Conservation (phyloP, 345 rosid genomes). For the Sonneratia caseolaris region DNA sequence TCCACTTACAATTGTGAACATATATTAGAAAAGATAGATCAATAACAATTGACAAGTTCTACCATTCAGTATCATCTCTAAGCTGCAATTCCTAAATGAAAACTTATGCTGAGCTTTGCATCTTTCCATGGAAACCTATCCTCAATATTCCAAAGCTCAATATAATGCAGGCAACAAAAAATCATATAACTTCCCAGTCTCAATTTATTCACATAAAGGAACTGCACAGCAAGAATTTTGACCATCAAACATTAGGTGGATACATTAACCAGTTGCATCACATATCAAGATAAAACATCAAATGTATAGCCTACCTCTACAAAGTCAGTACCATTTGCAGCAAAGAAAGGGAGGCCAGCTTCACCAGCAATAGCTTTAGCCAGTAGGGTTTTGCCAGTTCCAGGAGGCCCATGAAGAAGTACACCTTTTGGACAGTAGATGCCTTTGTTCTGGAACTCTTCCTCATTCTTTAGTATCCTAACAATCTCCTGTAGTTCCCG, state of each 20-base stretch:
- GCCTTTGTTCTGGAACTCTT: constrained; percentile 84
- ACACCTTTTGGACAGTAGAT: constrained; percentile 98
- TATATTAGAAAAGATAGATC: not conserved
- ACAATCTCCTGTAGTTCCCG: constrained; percentile 89
- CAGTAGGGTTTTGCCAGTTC: constrained; percentile 90
- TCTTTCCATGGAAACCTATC: not conserved
- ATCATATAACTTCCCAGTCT: too few species aligned
- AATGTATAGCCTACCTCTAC: constrained; percentile 54
- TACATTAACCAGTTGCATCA: not conserved
- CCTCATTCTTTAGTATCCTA: constrained; percentile 75
- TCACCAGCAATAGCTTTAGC: constrained; percentile 99
- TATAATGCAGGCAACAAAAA: too few species aligned
- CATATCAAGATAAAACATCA: not conserved
- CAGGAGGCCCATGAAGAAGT: constrained; percentile 95
- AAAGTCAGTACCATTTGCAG: constrained; percentile 93
- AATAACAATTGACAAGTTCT: not conserved
- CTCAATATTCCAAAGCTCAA: too few species aligned
- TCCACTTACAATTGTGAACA: too few species aligned
- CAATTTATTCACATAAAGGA: too few species aligned
- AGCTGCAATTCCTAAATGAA: not conserved
- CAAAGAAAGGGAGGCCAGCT: constrained; percentile 95
- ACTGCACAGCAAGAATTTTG: too few species aligned
- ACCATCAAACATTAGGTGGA: not conserved
- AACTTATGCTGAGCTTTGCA: not conserved
- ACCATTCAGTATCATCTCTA: not conserved